Base-by-base conservation (phyloP, 805 yeast genomes). In the Ogataea populi-albae region DNA sequence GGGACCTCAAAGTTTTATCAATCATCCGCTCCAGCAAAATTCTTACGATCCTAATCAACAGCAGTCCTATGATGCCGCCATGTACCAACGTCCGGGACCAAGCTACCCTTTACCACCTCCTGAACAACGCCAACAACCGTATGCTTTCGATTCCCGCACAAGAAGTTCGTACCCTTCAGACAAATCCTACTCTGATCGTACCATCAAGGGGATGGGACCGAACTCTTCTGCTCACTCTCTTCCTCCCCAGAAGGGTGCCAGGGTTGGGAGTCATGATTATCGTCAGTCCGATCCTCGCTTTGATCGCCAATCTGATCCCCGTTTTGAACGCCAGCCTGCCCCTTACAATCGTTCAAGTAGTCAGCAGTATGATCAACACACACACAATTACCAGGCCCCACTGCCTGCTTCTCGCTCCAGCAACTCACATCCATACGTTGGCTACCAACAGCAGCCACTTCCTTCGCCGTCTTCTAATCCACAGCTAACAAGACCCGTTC, bases 11-110 rank as follows among this genome's bases (percentile, higher is more conserved):
- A n/a, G n/a, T n/a, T n/a, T n/a, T n/a, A n/a, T n/a, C n/a, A 29
- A 24, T 2, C 47, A 40, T 30, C 45, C 47, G 5, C 18, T 43
- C 12, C 47, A 43, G 25, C 38, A 41, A 24, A 23, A 19, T 36
- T 17, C 24, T 11, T 9, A 19, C 25, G 17, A 2, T 12, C 28
- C 18, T 16, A 9, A n/a, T n/a, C n/a, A n/a, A n/a, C n/a, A n/a
- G 17, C 32, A 20, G 11, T 20, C 32, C 4, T 8, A 8, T 28
- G 23, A 22, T 28, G 23, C 17, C 7, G 18, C 21, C 11, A 11
- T 22, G 8, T 27, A 27, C 17, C 19, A 14, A 5, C 34, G 20
- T 15, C 26, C 30, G 30, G 29, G 17, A 10, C 37, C 37, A 10
- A 32, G 15, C 23, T 25, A 15, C 10, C 38, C 27, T 6, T 40